Percentiles rank a stretch among this genome's conserved stretches.
Evolutionary conservation across 208 protist species (phyloP).

Genomic region (Novymonas esmeraldas): DNA sequence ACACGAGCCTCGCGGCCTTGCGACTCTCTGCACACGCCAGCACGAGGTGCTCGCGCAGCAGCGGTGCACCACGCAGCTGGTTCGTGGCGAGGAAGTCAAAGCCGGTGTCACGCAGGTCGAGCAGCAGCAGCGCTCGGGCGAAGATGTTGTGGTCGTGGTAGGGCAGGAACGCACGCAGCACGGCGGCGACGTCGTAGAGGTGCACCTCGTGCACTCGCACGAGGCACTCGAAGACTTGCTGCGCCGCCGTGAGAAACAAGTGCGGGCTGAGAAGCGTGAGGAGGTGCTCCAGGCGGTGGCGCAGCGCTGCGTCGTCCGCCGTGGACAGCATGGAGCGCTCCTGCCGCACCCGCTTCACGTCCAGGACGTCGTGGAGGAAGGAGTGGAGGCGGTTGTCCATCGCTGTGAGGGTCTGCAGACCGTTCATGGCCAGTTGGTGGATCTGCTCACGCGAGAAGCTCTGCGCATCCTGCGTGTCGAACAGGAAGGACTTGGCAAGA

Average conservation of each 20-base stretch:
- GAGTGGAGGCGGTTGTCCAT: slow-evolving; percentile 86
- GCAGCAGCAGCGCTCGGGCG: slow-evolving; percentile 68
- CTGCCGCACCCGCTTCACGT: slow-evolving; percentile 52
- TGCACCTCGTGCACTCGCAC: slow-evolving; percentile 87
- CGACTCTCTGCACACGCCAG: slow-evolving; percentile 76
- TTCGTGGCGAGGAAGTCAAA: slow-evolving; percentile 82
- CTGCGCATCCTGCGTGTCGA: slow-evolving; percentile 67
- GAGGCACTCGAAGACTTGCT: slow-evolving; percentile 89
- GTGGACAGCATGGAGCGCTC: slow-evolving; percentile 67
- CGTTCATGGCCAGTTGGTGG: slow-evolving; percentile 74
- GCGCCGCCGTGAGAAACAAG: slow-evolving; percentile 80
- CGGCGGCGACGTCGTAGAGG: slow-evolving; percentile 74
- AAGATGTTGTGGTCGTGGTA: slow-evolving; percentile 91
- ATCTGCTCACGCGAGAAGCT: slow-evolving; percentile 88
- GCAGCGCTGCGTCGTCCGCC: slow-evolving; percentile 41
- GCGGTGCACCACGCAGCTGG: slow-evolving; percentile 76
- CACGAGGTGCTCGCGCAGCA: slow-evolving; percentile 76
- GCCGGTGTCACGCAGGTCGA: slow-evolving; percentile 87
- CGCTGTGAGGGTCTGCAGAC: slow-evolving; percentile 70
- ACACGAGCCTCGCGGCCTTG: slow-evolving; percentile 72
- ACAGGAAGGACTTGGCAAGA: slow-evolving; percentile 81
- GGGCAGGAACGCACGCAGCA: slow-evolving; percentile 80
- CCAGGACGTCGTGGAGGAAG: slow-evolving; percentile 73
- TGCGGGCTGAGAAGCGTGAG: slow-evolving; percentile 84
- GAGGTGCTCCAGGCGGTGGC: slow-evolving; percentile 61